These are phyloP conservation scores for Apiospora malaysiana DNA, from an alignment of 2,329 filamentous ascomycete species.

Conservation along the genomic window DNA sequence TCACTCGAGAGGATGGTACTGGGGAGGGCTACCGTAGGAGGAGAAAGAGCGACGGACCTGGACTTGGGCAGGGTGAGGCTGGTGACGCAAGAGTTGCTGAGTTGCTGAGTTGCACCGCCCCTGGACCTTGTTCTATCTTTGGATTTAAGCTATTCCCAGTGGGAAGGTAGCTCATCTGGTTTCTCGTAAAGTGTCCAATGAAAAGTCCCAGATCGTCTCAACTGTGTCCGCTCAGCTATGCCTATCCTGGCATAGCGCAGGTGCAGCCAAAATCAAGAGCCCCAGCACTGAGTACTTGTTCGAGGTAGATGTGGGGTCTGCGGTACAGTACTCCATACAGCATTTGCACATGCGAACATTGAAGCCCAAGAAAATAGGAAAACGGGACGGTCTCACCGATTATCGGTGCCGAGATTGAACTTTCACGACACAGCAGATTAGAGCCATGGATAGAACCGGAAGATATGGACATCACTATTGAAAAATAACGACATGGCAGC, in stretches of 20 bases:
- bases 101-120: slow-evolving; percentile 15
- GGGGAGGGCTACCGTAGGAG: not conserved
- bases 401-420: slow-evolving; percentile 9
- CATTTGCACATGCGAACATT: not conserved
- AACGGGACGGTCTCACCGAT: slow-evolving; percentile 8
- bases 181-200: slow-evolving; percentile 20
- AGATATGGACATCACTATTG: not conserved
- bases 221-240: not conserved
- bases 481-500: not conserved
- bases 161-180: slow-evolving; percentile 17
- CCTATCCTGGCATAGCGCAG: not conserved
- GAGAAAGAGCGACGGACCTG: not conserved
- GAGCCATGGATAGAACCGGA: not conserved
- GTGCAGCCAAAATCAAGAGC: not conserved
- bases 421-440: slow-evolving; percentile 3
- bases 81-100: slow-evolving; percentile 17
- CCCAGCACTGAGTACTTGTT: not conserved
- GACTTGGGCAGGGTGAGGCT: not conserved
- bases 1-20: not conserved
- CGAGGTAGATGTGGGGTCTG: not conserved
- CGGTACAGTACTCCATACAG: not conserved
- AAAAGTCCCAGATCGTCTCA: not conserved
- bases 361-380: not conserved
- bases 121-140: slow-evolving; percentile 25
- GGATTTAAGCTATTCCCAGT: slow-evolving; percentile 24